Evolutionary conservation across 108 stramenopile species (phyloP), one percentile per base, ranked within the genome.

Genomic region (Stephanodiscus minutulus): DNA sequence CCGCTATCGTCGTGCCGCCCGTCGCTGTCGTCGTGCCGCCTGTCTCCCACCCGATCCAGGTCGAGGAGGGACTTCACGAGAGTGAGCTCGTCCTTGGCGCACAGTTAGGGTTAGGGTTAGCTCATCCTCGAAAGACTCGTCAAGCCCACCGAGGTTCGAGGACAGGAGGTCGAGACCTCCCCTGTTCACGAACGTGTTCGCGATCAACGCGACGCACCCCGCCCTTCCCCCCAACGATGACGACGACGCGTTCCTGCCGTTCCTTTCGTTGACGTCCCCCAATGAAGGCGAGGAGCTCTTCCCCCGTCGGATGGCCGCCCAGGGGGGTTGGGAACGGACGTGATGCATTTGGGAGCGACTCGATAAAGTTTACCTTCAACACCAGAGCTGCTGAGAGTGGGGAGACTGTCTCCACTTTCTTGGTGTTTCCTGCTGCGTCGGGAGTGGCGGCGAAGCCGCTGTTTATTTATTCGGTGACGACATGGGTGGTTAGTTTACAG

Each of bases 61-160:
- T 93, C 91, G 13, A 93, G 49, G 37, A 90, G 60, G 43, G 79
- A 72, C 80, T 93, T 89, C 48, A 89, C 63, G 64, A 88, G 55
- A 1, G 88, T 75, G 7, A 90, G 37, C 12, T 79, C 67, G 66
- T 89, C 86, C 46, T 89, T 83, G 5, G 85, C 66, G 1, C 89
- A 89, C 46, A 80, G 83, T n/a, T 82, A 74, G n/a, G n/a, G n/a
- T n/a, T n/a, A n/a, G n/a, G n/a, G n/a, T n/a, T n/a, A n/a, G n/a
- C 31, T 86, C 79, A 50, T 79, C 77, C 60, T 90, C 90, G 6
- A 79, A 63, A 36, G 68, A 37, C 49, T 74, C 67, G 56, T 79
- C 73, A 12, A 74, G 69, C 39, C 78, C 12, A 25, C 78, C 78
- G 6, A 79, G 39, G 28, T 74, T 79, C 5, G 72, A 67, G 12